Conservation (phyloP, 805 yeast species). For the Kodamaea jinghongensis region DNA sequence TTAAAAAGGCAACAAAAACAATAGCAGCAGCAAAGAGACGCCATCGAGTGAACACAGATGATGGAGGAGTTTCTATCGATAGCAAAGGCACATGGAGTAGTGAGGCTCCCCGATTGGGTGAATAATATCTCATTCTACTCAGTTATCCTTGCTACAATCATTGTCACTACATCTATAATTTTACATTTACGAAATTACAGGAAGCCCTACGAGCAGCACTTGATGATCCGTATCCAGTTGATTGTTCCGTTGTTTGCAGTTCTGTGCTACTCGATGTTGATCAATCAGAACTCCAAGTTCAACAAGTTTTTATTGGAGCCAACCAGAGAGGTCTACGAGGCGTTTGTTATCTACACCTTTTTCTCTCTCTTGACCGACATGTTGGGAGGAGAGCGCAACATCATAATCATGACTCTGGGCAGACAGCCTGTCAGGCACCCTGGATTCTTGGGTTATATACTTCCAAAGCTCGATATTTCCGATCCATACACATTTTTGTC, state of each 20-base stretch:
- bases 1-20: too few relatives aligned
- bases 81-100: background rate
- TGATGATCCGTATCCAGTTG: constrained; percentile 75
- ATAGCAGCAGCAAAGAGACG: too few relatives aligned
- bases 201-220: constrained; percentile 83
- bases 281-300: constrained; percentile 37
- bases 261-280: constrained; percentile 60
- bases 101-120: constrained; percentile 21
- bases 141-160: constrained; percentile 20
- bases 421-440: constrained; percentile 69
- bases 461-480: constrained; percentile 70
- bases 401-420: constrained; percentile 69
- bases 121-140: constrained; percentile 19
- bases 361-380: constrained; percentile 77
- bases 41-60: too few relatives aligned
- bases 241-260: constrained; percentile 80
- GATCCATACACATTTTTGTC: constrained; percentile 77
- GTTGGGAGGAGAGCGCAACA: constrained; percentile 89
- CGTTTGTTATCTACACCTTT: constrained; percentile 92
- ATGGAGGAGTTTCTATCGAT: too few relatives aligned
- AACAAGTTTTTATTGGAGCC: constrained; percentile 62
- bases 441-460: constrained; percentile 48
- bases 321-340: constrained; percentile 86
- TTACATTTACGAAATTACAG: constrained; percentile 63
- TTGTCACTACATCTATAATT: constrained; percentile 23